Percentiles rank a stretch among this genome's conserved stretches.
Evolutionary conservation across 257 asterid genomes (phyloP).

Genomic region (Ilex asprella): DNA sequence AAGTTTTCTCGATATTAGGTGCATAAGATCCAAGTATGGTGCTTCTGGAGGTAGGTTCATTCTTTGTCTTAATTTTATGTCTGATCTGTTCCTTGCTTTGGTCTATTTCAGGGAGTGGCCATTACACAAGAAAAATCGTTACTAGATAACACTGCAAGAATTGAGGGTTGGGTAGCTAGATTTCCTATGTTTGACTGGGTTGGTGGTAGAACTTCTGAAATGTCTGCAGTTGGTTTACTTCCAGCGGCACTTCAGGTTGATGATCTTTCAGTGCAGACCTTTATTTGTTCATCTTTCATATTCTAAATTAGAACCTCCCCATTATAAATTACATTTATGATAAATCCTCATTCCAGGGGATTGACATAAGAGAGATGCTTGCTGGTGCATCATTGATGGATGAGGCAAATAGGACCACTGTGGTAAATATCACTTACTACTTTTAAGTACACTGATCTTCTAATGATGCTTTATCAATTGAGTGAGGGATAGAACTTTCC

Average conservation of each 20-base stretch:
- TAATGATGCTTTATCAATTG: too few species aligned
- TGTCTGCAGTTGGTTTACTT: slow-evolving; percentile 99
- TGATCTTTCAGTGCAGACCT: neutral
- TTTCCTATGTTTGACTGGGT: slow-evolving; percentile 99
- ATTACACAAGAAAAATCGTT: slow-evolving; percentile 95
- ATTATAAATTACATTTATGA: neutral
- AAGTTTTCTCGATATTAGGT: neutral
- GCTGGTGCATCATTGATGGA: slow-evolving; percentile 98
- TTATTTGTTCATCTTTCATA: neutral
- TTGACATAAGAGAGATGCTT: slow-evolving; percentile 84
- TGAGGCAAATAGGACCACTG: slow-evolving; percentile 69
- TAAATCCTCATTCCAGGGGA: slow-evolving; percentile 46
- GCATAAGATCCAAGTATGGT: neutral
- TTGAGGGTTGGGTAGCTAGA: slow-evolving; percentile 93
- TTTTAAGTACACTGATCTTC: neutral
- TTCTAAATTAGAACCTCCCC: neutral
- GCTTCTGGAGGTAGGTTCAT: neutral
- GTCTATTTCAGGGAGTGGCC: slow-evolving; percentile 73
- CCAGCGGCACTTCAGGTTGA: slow-evolving; percentile 98
- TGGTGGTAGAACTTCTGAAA: slow-evolving; percentile 97
- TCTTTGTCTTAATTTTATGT: neutral
- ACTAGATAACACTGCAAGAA: slow-evolving; percentile 94
- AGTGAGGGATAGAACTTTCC: too few species aligned
- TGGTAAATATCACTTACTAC: slow-evolving; percentile 35
- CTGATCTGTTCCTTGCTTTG: slow-evolving; percentile 2